Evolutionary conservation across 805 yeast species (phyloP).

Genomic region (Jamesozyma jinghongensis): DNA sequence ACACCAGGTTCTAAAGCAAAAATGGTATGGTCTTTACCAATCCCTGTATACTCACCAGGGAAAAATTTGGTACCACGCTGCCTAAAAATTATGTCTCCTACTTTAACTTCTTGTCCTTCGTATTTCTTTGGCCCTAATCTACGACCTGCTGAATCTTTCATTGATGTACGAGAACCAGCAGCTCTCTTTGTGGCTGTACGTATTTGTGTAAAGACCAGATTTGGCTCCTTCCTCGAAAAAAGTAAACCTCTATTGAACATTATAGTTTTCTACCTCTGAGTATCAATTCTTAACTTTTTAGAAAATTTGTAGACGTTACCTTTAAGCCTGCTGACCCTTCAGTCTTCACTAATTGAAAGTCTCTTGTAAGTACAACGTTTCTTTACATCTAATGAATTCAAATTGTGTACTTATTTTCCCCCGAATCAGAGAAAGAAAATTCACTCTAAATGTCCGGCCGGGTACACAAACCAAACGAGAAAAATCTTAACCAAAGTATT

Average conservation of each 20-base stretch:
- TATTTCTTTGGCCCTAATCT: conserved; percentile 83
- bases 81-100: conserved; percentile 83
- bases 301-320: too few relatives aligned
- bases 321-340: too few relatives aligned
- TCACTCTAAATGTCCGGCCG: too few relatives aligned
- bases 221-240: not conserved
- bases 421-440: too few relatives aligned
- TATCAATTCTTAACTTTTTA: too few relatives aligned
- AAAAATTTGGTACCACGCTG: conserved; percentile 92
- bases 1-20: conserved; percentile 88
- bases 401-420: too few relatives aligned
- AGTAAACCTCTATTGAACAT: conserved; percentile 4
- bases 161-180: conserved; percentile 89
- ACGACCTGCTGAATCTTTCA: conserved; percentile 91
- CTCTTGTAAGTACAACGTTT: too few relatives aligned
- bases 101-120: conserved; percentile 62
- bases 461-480: too few relatives aligned
- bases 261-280: not conserved
- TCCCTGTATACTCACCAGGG: conserved; percentile 86
- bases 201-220: conserved; percentile 32
- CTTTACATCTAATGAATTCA: too few relatives aligned
- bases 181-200: conserved; percentile 93
- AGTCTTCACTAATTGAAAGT: too few relatives aligned
- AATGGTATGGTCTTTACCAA: conserved; percentile 91
- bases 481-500: too few relatives aligned